A percentile compares a stretch with the other conserved stretches of the same genome.
Evolutionary conservation across 805 yeast genomes (phyloP).

Genomic region (Zygoascus ofunaensis): DNA sequence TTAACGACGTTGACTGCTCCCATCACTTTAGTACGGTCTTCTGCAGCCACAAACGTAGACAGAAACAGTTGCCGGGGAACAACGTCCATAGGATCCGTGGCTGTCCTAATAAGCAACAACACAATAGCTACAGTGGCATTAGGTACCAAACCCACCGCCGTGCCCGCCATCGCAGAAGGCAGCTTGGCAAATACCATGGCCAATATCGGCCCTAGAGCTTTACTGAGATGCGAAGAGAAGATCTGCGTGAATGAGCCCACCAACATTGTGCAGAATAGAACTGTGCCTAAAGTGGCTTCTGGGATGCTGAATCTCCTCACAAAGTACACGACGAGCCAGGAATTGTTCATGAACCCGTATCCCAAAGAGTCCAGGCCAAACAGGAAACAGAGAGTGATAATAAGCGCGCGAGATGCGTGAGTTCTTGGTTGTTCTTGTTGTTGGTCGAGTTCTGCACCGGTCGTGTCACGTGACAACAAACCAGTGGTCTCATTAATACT

Average conservation of each 20-base stretch:
- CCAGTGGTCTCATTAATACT: not conserved
- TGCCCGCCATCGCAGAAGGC: constrained; percentile 64
- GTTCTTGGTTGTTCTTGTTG: too few relatives aligned
- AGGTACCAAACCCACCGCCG: constrained; percentile 42
- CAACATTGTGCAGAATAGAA: constrained; percentile 55
- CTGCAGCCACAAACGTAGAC: constrained; percentile 52
- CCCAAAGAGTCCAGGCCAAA: constrained; percentile 86
- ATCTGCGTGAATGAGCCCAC: constrained; percentile 60
- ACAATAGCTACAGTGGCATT: constrained; percentile 38
- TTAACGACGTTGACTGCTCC: constrained; percentile 82
- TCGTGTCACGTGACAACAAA: not conserved
- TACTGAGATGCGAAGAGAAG: constrained; percentile 66
- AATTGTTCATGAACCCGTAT: constrained; percentile 76
- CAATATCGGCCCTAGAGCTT: constrained; percentile 63
- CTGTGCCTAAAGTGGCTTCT: constrained; percentile 50
- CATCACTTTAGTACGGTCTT: constrained; percentile 66
- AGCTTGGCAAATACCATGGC: constrained; percentile 68
- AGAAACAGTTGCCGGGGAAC: constrained; percentile 81
- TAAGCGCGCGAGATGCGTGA: constrained; percentile 19
- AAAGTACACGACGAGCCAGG: constrained; percentile 84
- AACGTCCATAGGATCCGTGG: constrained; percentile 77
- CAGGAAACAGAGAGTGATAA: constrained; percentile 18
- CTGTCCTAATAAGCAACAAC: constrained; percentile 45
- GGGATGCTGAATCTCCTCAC: constrained; percentile 44
- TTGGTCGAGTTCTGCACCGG: too few relatives aligned